phyloP scores from a whole-genome alignment of 2,329 filamentous ascomycete genomes.

The Rutstroemia sp. region DNA sequence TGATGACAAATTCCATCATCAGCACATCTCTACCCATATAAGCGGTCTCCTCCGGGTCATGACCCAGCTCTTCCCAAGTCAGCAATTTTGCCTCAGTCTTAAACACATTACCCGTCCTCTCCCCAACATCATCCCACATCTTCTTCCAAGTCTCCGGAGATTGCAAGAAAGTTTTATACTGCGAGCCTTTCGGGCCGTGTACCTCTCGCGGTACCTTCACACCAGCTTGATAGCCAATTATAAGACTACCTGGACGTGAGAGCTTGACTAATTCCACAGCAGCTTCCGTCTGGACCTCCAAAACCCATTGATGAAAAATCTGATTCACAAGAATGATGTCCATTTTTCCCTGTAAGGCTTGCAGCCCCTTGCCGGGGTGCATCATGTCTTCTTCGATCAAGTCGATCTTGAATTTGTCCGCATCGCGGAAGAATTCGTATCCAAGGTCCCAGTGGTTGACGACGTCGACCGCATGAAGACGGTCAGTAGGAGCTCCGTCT shows the following conservation, averaged over 20 bases:
- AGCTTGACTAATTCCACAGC: background rate
- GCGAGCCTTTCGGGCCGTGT: background rate
- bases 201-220: background rate
- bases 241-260: constrained; percentile 1
- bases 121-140: background rate
- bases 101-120: background rate
- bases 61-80: background rate
- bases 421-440: constrained; percentile 33
- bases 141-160: background rate
- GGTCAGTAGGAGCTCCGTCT: constrained; percentile 29
- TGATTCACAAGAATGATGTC: background rate
- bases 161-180: background rate
- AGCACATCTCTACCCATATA: background rate
- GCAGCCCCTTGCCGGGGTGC: background rate
- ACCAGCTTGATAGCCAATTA: background rate
- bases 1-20: constrained; percentile 3
- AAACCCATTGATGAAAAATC: constrained; percentile 2
- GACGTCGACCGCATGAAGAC: constrained; percentile 29
- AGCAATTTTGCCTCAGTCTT: background rate
- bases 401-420: constrained; percentile 23
- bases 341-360: background rate
- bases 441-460: constrained; percentile 29
- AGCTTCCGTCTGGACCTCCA: background rate
- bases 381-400: constrained; percentile 30
- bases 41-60: background rate